phyloP scores from a whole-genome alignment of 202 grass and related monocot genomes.

The Saccharum hybrid region DNA sequence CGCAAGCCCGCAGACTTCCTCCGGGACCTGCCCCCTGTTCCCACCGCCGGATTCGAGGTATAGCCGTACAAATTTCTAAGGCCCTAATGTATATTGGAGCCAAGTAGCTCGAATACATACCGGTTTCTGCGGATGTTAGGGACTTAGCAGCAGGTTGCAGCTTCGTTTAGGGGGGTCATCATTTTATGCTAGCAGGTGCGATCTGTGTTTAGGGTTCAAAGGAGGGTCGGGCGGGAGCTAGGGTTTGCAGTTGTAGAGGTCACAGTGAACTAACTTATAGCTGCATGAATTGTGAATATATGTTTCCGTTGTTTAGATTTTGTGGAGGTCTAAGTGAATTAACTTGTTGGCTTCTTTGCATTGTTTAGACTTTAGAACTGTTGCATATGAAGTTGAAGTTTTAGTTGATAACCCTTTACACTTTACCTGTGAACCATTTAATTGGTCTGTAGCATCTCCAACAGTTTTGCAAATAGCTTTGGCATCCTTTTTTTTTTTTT shows the following conservation, averaged over 20 bases:
- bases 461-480: no score
- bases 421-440: background rate
- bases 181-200: background rate
- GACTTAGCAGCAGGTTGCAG: background rate
- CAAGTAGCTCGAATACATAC: background rate
- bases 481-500: no score
- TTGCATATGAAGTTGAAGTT: background rate
- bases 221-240: background rate
- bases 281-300: background rate
- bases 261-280: background rate
- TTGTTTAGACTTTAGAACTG: background rate
- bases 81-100: background rate
- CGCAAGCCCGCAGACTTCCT: constrained; percentile 96
- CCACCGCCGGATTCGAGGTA: constrained; percentile 69
- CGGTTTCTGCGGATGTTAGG: background rate
- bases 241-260: constrained; percentile 23
- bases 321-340: background rate
- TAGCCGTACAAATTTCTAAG: constrained; percentile 33
- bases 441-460: background rate
- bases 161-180: no score
- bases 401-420: background rate
- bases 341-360: background rate
- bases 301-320: background rate
- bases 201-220: constrained; percentile 16
- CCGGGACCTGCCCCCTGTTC: constrained; percentile 77